Conservation (phyloP, 768 basidiomycete species). For the Termitomyces sp. region DNA sequence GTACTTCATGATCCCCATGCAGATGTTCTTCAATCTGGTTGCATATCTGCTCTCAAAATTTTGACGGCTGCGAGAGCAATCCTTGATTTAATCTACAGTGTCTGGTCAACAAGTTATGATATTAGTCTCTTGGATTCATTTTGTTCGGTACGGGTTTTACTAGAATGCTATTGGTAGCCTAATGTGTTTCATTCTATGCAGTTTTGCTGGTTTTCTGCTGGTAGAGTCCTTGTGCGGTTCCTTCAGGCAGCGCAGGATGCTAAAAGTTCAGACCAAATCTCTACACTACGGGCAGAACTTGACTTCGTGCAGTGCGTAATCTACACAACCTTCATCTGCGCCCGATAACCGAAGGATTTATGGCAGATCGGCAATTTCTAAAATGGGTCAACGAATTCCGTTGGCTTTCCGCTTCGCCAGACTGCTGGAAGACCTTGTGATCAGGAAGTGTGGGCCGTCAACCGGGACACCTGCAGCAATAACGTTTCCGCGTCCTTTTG, state of each 20-base stretch:
- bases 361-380: conserved; percentile 51
- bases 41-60: conserved; percentile 68
- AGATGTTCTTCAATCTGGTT: conserved; percentile 51
- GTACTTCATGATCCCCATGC: conserved; percentile 78
- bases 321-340: not conserved
- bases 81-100: conserved; percentile 61
- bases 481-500: conserved; percentile 32
- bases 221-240: conserved; percentile 65
- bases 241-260: conserved; percentile 60
- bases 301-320: conserved; percentile 61
- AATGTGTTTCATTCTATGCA: conserved; percentile 19
- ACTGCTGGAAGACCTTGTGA: conserved; percentile 51
- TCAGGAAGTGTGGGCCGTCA: conserved; percentile 33
- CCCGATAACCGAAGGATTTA: not conserved
- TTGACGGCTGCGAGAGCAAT: conserved; percentile 63
- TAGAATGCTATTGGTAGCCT: not conserved
- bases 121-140: conserved; percentile 69
- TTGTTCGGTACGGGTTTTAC: conserved; percentile 44
- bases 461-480: conserved; percentile 26
- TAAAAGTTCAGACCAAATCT: conserved; percentile 53
- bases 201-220: conserved; percentile 71
- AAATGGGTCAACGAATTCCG: conserved; percentile 65
- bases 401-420: conserved; percentile 58
- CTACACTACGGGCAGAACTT: conserved; percentile 58
- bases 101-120: conserved; percentile 72